phyloP scores from a whole-genome alignment of 306 rosid genomes.

The Fragaria ananassa region DNA sequence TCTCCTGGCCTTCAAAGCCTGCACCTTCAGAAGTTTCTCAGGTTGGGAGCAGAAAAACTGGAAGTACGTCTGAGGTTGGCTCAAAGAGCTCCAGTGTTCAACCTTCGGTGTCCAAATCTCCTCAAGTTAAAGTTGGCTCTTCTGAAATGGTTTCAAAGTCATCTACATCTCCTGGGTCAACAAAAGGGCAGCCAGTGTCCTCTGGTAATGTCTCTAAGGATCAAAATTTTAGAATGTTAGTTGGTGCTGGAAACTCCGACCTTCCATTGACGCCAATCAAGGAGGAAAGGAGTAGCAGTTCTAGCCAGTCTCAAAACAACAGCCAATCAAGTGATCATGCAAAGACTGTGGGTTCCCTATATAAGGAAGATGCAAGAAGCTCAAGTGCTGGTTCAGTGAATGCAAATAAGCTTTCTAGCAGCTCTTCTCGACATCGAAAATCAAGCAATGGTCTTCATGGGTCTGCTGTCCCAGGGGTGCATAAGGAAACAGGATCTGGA shows the following conservation, averaged over 20 bases:
- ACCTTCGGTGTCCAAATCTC: slow-evolving; percentile 47
- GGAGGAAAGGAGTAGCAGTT: slow-evolving; percentile 86
- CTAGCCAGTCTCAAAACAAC: slow-evolving; percentile 80
- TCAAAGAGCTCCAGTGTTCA: slow-evolving; percentile 57
- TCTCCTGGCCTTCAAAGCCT: slow-evolving; percentile 52
- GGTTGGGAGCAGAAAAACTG: slow-evolving; percentile 50
- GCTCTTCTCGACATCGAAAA: slow-evolving; percentile 67
- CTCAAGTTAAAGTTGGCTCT: slow-evolving; percentile 47
- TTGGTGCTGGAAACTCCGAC: slow-evolving; percentile 48
- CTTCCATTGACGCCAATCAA: slow-evolving; percentile 56
- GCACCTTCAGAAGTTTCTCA: slow-evolving; percentile 59
- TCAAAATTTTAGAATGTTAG: slow-evolving; percentile 34
- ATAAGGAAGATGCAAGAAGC: slow-evolving; percentile 70
- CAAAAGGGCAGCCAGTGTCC: slow-evolving; percentile 43
- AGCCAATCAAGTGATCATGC: slow-evolving; percentile 80
- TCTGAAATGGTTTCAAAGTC: slow-evolving; percentile 53
- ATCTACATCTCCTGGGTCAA: slow-evolving; percentile 41
- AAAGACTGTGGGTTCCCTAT: slow-evolving; percentile 53
- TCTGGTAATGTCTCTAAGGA: slow-evolving; percentile 40
- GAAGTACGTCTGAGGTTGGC: slow-evolving; percentile 57
- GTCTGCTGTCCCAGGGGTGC: slow-evolving; percentile 39
- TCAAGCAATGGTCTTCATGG: slow-evolving; percentile 54
- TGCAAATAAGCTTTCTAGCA: slow-evolving; percentile 51
- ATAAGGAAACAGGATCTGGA: slow-evolving; percentile 51
- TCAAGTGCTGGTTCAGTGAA: slow-evolving; percentile 64